phyloP scores from a whole-genome alignment of 1,139 yeast species.

The Taphrina populina region DNA sequence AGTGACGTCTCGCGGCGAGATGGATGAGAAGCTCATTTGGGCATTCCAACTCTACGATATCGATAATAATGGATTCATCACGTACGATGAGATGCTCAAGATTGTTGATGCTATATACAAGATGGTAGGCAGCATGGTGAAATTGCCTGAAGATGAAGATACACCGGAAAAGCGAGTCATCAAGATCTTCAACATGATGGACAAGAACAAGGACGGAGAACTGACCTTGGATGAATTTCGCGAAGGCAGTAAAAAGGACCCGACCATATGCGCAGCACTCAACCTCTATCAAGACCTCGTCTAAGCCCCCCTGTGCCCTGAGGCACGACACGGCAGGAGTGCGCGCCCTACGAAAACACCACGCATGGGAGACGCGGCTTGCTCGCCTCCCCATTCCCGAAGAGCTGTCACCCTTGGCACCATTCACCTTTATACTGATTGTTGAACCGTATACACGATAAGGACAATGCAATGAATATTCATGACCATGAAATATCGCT shows the following conservation, averaged over 20 bases:
- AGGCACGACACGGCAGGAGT: too few relatives aligned
- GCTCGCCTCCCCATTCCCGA: too few relatives aligned
- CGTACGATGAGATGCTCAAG: constrained; percentile 72
- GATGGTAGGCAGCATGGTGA: constrained; percentile 95
- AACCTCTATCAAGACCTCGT: constrained; percentile 47
- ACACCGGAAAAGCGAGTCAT: constrained; percentile 87
- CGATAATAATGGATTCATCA: constrained; percentile 70
- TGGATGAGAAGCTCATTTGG: constrained; percentile 77
- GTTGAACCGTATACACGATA: too few relatives aligned
- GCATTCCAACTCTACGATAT: constrained; percentile 85
- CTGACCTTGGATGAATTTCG: constrained; percentile 79
- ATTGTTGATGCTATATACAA: constrained; percentile 84
- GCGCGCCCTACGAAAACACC: too few relatives aligned
- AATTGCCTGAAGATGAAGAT: constrained; percentile 82
- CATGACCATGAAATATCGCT: too few relatives aligned
- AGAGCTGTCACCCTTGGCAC: too few relatives aligned
- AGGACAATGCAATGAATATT: too few relatives aligned
- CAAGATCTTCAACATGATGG: constrained; percentile 73
- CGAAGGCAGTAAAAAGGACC: constrained; percentile 63
- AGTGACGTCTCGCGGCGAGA: constrained; percentile 81
- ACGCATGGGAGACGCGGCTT: too few relatives aligned
- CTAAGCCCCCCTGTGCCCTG: too few relatives aligned
- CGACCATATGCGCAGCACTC: constrained; percentile 33
- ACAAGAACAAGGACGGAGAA: constrained; percentile 65
- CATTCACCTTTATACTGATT: too few relatives aligned